Evolutionary conservation across 148 eudicot species (phyloP).

Genomic region (Arbutus unedo): DNA sequence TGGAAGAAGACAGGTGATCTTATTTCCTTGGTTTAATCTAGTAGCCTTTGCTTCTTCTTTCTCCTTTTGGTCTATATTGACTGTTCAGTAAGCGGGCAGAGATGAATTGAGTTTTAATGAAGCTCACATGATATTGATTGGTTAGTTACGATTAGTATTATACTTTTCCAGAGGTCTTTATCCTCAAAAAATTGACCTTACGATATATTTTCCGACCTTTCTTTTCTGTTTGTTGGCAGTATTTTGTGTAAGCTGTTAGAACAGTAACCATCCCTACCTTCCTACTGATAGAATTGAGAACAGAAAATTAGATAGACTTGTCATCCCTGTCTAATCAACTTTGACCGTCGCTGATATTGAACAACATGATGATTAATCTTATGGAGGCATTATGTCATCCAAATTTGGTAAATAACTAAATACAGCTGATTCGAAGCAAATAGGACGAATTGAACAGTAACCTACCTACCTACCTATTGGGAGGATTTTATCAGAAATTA

Average conservation of each 20-base stretch:
- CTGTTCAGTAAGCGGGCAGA: neutral
- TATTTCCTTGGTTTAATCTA: neutral
- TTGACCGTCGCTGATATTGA: neutral
- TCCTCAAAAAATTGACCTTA: neutral
- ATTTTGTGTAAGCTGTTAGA: neutral
- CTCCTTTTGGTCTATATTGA: neutral
- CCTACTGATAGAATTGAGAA: neutral
- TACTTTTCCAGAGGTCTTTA: neutral
- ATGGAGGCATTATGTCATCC: neutral
- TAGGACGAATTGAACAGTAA: neutral
- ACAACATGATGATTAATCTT: neutral
- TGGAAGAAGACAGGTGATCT: slow-evolving; percentile 88
- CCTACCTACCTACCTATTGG: neutral
- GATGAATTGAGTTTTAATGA: neutral
- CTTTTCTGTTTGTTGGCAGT: neutral
- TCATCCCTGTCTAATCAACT: neutral
- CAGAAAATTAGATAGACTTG: neutral
- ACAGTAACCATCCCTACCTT: neutral
- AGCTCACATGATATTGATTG: slow-evolving; percentile 7
- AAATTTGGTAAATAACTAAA: neutral
- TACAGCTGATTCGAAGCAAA: neutral
- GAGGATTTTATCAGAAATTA: neutral
- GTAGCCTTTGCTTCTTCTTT: neutral
- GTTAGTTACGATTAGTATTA: neutral
- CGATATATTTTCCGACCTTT: neutral